These are phyloP conservation scores for Aquilaria sinensis DNA, from an alignment of 345 rosid genomes.

Conservation along the genomic window DNA sequence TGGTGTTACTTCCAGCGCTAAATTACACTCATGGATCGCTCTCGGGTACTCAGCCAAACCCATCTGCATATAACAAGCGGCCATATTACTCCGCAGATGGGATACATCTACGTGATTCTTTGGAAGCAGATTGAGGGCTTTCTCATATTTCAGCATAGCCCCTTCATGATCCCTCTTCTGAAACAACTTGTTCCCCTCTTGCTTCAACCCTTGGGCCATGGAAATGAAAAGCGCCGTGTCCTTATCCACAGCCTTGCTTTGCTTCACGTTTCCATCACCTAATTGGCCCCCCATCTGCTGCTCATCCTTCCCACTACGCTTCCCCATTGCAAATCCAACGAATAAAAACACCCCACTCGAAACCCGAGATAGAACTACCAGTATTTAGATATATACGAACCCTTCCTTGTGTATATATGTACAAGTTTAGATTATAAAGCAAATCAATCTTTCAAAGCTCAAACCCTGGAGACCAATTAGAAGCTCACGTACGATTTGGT, in stretches of 20 bases:
- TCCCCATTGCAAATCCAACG: slow-evolving; percentile 34
- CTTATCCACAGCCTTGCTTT: slow-evolving; percentile 32
- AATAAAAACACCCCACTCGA: slow-evolving; percentile 8
- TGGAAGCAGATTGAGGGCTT: slow-evolving; percentile 80
- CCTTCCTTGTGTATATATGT: slow-evolving; percentile 9
- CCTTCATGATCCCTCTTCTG: slow-evolving; percentile 69
- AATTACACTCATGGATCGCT: slow-evolving; percentile 72
- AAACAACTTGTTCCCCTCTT: slow-evolving; percentile 79
- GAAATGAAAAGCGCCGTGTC: slow-evolving; percentile 47
- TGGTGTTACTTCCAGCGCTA: slow-evolving; percentile 68
- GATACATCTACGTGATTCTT: slow-evolving; percentile 55
- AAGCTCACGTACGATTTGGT: slow-evolving; percentile 8
- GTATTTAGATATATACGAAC: slow-evolving; percentile 6
- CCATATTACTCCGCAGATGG: slow-evolving; percentile 67
- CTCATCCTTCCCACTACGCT: slow-evolving; percentile 42
- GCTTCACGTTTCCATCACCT: slow-evolving; percentile 33
- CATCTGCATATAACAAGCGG: slow-evolving; percentile 89
- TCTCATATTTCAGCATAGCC: slow-evolving; percentile 70
- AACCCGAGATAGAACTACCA: slow-evolving; percentile 5
- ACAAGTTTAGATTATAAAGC: slow-evolving; percentile 11
- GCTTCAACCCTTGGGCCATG: slow-evolving; percentile 66
- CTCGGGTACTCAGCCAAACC: slow-evolving; percentile 64
- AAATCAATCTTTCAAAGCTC: slow-evolving; percentile 6
- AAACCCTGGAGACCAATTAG: slow-evolving; percentile 14
- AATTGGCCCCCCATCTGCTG: slow-evolving; percentile 27